Conservation (phyloP, 768 basidiomycete species). For the Rhizopogon vulgaris region DNA sequence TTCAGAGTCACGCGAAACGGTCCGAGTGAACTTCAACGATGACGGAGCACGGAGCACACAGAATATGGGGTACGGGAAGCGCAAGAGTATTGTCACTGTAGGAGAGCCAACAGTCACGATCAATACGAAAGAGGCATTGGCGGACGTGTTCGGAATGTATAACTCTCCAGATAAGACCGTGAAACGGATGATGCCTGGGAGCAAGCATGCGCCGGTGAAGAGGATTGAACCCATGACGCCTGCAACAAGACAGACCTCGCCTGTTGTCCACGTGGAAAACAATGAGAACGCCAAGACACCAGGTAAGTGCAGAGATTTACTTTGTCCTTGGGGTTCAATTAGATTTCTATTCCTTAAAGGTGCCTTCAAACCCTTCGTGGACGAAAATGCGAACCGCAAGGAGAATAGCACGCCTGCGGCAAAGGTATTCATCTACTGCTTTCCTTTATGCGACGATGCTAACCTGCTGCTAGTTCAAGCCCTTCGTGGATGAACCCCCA, state of each 20-base stretch:
- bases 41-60: conserved; percentile 43
- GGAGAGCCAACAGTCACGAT: conserved; percentile 88
- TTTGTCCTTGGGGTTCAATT: conserved; percentile 12
- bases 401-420: conserved; percentile 33
- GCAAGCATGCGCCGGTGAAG: conserved; percentile 67
- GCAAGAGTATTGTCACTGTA: conserved; percentile 40
- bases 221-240: conserved; percentile 55
- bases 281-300: conserved; percentile 29
- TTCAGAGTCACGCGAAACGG: conserved; percentile 29
- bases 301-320: conserved; percentile 20
- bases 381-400: conserved; percentile 46
- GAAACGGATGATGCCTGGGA: conserved; percentile 49
- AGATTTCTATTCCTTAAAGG: conserved; percentile 4
- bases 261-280: conserved; percentile 26
- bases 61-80: conserved; percentile 31
- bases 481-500: conserved; percentile 53
- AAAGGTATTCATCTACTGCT: conserved; percentile 8
- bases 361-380: conserved; percentile 62
- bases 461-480: conserved; percentile 46
- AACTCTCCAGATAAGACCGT: conserved; percentile 82
- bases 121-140: conserved; percentile 92
- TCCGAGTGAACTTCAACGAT: conserved; percentile 55
- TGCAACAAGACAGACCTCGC: conserved; percentile 24
- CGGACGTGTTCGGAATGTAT: conserved; percentile 94
- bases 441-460: conserved; percentile 7